These are phyloP conservation scores for Phytophthora fragariae DNA, from an alignment of 352 stramenopile species.

Conservation along the genomic window DNA sequence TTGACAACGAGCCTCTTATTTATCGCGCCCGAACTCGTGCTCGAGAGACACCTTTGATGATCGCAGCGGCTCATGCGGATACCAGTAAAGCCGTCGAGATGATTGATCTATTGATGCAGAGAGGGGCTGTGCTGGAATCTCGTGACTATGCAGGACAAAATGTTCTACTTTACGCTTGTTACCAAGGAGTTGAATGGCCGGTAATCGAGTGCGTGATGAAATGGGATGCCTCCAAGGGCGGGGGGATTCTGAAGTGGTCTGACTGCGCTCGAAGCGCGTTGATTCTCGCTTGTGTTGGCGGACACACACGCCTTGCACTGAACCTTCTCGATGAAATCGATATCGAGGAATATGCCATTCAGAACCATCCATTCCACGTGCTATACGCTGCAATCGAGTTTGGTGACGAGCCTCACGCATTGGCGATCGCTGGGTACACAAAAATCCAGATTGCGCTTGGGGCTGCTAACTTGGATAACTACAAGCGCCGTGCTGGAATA, in stretches of 20 bases:
- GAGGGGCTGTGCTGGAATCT: not conserved
- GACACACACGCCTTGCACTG: constrained; percentile 8
- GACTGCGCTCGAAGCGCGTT: not conserved
- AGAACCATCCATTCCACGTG: constrained; percentile 33
- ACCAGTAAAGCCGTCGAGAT: not conserved
- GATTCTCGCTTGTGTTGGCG: not conserved
- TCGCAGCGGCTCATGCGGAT: not conserved
- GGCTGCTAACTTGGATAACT: constrained; percentile 4
- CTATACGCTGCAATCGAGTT: constrained; percentile 13
- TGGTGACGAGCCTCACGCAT: constrained; percentile 15
- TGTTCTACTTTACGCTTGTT: not conserved
- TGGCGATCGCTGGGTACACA: constrained; percentile 10
- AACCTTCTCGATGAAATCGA: constrained; percentile 24
- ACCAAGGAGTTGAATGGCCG: not conserved
- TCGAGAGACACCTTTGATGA: not conserved
- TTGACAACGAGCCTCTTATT: not conserved
- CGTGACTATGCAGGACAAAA: not conserved
- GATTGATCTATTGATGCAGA: not conserved
- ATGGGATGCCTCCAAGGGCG: not conserved
- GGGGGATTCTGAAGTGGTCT: not conserved
- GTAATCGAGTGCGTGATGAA: not conserved
- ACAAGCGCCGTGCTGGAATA: not conserved
- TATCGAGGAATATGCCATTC: not conserved
- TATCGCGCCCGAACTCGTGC: not conserved
- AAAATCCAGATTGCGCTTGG: constrained; percentile 1